Conservation (phyloP, 768 basidiomycete genomes). For the Kwoniella sp. region DNA sequence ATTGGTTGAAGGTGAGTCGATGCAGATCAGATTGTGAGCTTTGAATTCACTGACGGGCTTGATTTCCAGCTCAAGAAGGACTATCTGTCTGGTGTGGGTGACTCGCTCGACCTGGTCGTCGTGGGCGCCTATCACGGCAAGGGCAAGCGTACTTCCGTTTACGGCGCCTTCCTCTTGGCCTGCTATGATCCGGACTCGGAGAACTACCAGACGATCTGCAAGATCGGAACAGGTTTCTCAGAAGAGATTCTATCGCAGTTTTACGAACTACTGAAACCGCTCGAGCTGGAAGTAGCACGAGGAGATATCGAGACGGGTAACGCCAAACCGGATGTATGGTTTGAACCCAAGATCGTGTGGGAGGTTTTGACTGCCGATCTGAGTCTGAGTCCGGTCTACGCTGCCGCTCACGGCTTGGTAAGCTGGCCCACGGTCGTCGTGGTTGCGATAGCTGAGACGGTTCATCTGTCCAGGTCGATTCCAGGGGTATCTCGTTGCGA, state of each 20-base stretch:
- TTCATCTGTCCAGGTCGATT: conserved; percentile 54
- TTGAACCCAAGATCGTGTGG: conserved; percentile 96
- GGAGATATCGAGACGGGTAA: conserved; percentile 84
- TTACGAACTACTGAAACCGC: conserved; percentile 65
- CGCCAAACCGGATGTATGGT: conserved; percentile 96
- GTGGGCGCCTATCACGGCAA: conserved; percentile 96
- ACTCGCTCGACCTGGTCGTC: conserved; percentile 96
- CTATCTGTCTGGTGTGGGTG: conserved; percentile 91
- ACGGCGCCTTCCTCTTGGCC: conserved; percentile 94
- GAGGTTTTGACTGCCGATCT: conserved; percentile 96
- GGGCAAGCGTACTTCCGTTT: conserved; percentile 94
- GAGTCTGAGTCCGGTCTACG: conserved; percentile 79
- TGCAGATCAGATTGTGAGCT: too few species aligned
- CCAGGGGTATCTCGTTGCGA: conserved; percentile 87
- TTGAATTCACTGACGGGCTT: neutral
- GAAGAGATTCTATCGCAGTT: conserved; percentile 81
- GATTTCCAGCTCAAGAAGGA: conserved; percentile 85
- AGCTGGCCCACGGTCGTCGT: neutral
- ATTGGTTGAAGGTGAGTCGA: conserved; percentile 93
- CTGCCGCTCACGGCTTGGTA: conserved; percentile 45
- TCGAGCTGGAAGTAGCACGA: conserved; percentile 60
- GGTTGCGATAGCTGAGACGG: conserved; percentile 3
- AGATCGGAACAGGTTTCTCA: conserved; percentile 96
- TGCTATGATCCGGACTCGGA: conserved; percentile 94
- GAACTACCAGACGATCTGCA: conserved; percentile 95